A percentile compares a stretch with the other conserved stretches of the same genome.
These are phyloP conservation scores for Cryptomeria japonica DNA, from an alignment of 75 land plant genomes.

Conservation along the genomic window DNA sequence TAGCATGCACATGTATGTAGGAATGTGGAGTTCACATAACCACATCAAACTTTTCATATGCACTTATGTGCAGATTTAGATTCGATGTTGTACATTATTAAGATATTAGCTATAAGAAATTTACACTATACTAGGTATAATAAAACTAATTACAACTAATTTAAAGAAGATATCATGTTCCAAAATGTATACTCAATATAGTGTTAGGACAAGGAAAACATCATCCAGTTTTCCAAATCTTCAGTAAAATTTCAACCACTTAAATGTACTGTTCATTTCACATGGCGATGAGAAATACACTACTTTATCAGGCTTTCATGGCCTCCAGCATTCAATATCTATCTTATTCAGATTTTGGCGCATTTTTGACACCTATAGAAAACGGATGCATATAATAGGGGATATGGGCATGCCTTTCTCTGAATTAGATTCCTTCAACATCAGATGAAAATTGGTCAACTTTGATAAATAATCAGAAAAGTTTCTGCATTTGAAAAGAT, in stretches of 20 bases:
- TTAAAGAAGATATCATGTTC: not conserved
- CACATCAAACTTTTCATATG: not conserved
- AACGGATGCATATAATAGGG: not conserved
- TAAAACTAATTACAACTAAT: not conserved
- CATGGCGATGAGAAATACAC: not conserved
- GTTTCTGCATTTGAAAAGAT: not conserved
- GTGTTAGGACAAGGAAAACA: not conserved
- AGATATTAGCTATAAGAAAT: not conserved
- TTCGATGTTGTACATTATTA: not conserved
- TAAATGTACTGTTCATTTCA: not conserved
- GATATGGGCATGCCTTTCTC: not conserved
- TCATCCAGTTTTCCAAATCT: not conserved
- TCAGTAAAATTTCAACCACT: not conserved
- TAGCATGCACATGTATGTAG: not conserved
- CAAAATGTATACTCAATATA: not conserved
- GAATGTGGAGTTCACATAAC: not conserved
- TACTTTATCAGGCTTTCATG: not conserved
- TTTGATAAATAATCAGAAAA: not conserved
- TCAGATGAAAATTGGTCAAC: not conserved
- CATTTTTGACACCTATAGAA: not conserved
- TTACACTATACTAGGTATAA: not conserved
- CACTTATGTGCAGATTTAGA: not conserved
- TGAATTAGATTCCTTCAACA: not conserved
- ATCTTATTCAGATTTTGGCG: not conserved
- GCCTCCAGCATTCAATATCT: not conserved